phyloP scores from a whole-genome alignment of 306 rosid genomes.

The Luffa acutangula region DNA sequence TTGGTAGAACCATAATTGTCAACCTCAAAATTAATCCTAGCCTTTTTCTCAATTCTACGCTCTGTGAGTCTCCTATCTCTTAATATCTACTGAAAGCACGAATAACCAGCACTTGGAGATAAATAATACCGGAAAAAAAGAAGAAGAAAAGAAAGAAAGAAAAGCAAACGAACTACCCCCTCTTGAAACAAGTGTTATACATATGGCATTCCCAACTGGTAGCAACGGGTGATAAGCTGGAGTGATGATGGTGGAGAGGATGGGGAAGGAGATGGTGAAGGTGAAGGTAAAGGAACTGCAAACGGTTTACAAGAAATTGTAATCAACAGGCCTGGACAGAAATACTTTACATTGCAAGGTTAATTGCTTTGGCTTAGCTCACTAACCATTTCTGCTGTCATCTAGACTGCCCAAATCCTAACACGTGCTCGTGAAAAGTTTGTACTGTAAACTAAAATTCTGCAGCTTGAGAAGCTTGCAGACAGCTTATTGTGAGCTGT shows the following conservation, averaged over 20 bases:
- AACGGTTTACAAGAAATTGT: conserved; percentile 18
- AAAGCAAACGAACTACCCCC: background rate
- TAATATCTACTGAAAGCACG: background rate
- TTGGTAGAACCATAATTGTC: background rate
- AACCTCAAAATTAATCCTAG: background rate
- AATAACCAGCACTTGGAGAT: background rate
- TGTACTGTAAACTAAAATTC: conserved; percentile 14
- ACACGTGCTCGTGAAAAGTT: conserved; percentile 24
- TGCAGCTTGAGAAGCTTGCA: conserved; percentile 27
- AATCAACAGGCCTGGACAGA: conserved; percentile 12
- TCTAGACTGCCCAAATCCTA: conserved; percentile 8
- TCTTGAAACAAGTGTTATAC: background rate
- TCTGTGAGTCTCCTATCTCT: background rate
- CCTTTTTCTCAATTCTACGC: background rate
- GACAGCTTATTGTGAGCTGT: conserved; percentile 40
- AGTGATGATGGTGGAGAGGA: background rate
- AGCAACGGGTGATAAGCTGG: conserved; percentile 1
- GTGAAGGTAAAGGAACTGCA: background rate
- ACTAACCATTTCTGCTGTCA: conserved; percentile 21
- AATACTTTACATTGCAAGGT: conserved; percentile 16
- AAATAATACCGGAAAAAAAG: no score
- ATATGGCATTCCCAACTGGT: conserved; percentile 1
- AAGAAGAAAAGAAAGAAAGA: background rate
- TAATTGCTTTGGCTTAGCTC: conserved; percentile 22
- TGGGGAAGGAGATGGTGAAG: background rate